Evolutionary conservation across 345 rosid genomes (phyloP), one percentile per base, ranked within the genome.

Genomic region (Moricandia moricandioides): DNA sequence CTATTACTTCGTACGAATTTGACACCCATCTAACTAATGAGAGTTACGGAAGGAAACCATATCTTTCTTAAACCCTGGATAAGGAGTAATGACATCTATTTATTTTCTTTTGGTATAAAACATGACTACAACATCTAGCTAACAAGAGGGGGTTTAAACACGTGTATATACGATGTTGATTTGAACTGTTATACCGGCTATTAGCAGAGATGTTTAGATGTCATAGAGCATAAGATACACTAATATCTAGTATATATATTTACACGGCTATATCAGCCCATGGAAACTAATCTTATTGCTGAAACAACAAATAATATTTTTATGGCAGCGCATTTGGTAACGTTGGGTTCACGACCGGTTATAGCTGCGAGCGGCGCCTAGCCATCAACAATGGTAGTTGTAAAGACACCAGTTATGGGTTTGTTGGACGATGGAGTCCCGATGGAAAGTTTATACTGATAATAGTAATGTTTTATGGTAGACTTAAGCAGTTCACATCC

Each of bases 381-480:
- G 52, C 1, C 52, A 45, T 13, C 17, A 45, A 45, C 17, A 45
- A 45, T n/a, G 52, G 52, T 45, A n/a, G 31, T 0, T 88, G 94
- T 60, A 29, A 16, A 30, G 91, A 87, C 47, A 54, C 70, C 5
- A 54, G 80, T 73, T 71, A 51, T 12, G 60, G 92, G 0, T 82
- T 88, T 0, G 85, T 10, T 0, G 97, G 92, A 65, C 72, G 75
- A 65, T 87, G 94, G 94, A 87, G 89, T 73, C 62, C 43, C 4
- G 0, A 2, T 0, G 92, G 86, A 6, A 91, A 91, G 52, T 0
- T 76, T 8, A 52, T 87, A 43, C 83, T 88, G 26, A 83, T 86
- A 26, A 0, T 85, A 16, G 86, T 88, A 29, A 90, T 88, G 90
- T 72, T 88, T 13, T 85, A 79, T 47, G 94, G 92, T 55, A 85